Evolutionary conservation across 257 asterid genomes (phyloP).

Genomic region (Paulownia fortunei): DNA sequence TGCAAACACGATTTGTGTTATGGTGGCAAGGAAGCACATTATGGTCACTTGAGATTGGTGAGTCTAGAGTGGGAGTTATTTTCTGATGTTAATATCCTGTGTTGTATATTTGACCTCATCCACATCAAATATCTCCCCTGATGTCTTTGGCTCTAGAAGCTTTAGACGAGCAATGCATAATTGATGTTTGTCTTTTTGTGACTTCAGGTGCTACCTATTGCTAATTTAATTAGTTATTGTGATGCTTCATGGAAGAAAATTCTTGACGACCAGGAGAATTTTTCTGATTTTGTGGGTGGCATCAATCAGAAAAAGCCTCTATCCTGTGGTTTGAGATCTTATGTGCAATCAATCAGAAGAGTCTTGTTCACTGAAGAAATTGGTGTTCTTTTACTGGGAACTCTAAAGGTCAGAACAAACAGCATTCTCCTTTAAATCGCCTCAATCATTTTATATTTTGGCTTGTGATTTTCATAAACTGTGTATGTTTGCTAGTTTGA

Average conservation of each 20-base stretch:
- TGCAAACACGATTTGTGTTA: slow-evolving; percentile 70
- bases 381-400: slow-evolving; percentile 74
- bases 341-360: slow-evolving; percentile 51
- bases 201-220: slow-evolving; percentile 78
- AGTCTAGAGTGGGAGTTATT: slow-evolving; percentile 40
- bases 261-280: slow-evolving; percentile 38
- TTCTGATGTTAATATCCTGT: slow-evolving; percentile 28
- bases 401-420: slow-evolving; percentile 58
- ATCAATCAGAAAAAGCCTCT: slow-evolving; percentile 31
- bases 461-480: slow-evolving; percentile 11
- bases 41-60: slow-evolving; percentile 71
- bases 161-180: neutral
- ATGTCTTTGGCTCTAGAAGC: neutral
- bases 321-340: slow-evolving; percentile 63
- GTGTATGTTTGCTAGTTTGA: slow-evolving; percentile 6
- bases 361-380: slow-evolving; percentile 54
- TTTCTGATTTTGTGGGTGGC: slow-evolving; percentile 36
- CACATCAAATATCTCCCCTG: neutral
- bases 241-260: slow-evolving; percentile 64
- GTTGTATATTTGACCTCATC: slow-evolving; percentile 7
- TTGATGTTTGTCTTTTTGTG: slow-evolving; percentile 19
- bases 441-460: slow-evolving; percentile 21
- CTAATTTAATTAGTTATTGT: slow-evolving; percentile 61
- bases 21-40: slow-evolving; percentile 43
- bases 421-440: slow-evolving; percentile 12